Base-by-base conservation (phyloP, 352 stramenopile genomes). In the Thraustochytrium sp. region DNA sequence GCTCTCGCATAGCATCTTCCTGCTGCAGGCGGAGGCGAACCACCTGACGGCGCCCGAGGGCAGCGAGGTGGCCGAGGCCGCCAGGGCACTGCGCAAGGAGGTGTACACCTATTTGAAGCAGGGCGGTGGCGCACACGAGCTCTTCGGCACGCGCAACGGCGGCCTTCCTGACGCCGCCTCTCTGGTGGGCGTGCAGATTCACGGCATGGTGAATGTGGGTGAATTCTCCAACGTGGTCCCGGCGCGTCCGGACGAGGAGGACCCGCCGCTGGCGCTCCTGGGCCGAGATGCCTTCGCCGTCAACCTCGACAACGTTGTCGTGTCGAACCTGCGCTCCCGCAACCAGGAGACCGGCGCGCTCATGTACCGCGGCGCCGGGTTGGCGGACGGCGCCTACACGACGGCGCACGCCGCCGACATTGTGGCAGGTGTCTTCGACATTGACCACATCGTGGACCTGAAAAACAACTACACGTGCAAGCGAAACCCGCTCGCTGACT, bases 1-100 rank as follows among this genome's bases (percentile, higher is more conserved):
- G 29, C 55, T 82, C 13, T 51, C n/a, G 3, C 46, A 82, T 3
- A 42, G n/a, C n/a, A 75, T 82, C 16, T 82, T 82, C 36, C 55
- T 72, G 26, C 55, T 82, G 5, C 72, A 82, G 44, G 49, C 48
- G 21, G 42, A 78, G 29, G 21, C 40, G 5, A 63, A 54, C 0
- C 36, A 76, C 37, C 46, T 82, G 9, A 29, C 42, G 34, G 36
- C 49, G 2, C 31, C 40, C 1, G 38, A 8, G n/a, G 44, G 37
- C 44, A 31, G 18, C 16, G 42, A 23, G n/a, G 44, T 78, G 11
- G 36, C 49, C 8, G n/a, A 78, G 9, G 36, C 23, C 16, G 42
- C 31, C 8, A n/a, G 16, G 8, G 49, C 16, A 5, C 31, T 72
- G 18, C 44, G 65, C 21, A 64, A 8, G 0, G 65, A 13, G 9